Evolutionary conservation across 164 flowering plant genomes (phyloP).

Genomic region (Kingdonia uniflora): DNA sequence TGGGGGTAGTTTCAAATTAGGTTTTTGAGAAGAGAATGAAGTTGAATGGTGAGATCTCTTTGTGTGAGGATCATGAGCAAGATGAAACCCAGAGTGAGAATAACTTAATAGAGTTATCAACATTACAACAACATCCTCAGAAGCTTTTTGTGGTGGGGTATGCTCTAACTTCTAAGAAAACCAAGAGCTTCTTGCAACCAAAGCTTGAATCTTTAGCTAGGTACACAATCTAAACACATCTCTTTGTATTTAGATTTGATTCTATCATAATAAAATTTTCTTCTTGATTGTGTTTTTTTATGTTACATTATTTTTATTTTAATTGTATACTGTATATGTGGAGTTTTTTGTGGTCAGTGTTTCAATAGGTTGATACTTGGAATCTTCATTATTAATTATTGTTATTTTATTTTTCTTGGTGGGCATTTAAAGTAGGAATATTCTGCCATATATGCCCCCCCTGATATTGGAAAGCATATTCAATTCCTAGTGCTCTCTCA

Average conservation of each 20-base stretch:
- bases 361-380: background rate
- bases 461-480: too few species aligned
- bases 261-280: background rate
- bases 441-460: too few species aligned
- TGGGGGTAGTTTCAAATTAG: too few species aligned
- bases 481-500: too few species aligned
- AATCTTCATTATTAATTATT: background rate
- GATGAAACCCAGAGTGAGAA: too few species aligned
- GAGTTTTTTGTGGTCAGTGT: background rate
- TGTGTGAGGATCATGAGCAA: too few species aligned
- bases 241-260: background rate
- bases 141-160: conserved; percentile 50
- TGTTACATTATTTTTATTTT: background rate
- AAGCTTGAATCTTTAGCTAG: conserved; percentile 47
- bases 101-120: too few species aligned
- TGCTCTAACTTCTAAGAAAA: conserved; percentile 62
- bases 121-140: too few species aligned
- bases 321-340: background rate
- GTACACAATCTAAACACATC: conserved; percentile 15
- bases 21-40: too few species aligned
- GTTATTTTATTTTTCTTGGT: too few species aligned
- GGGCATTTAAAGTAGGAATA: too few species aligned
- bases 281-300: background rate
- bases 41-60: too few species aligned
- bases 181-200: conserved; percentile 61